Evolutionary conservation across 2,329 filamentous ascomycete genomes (phyloP).

Genomic region (Xylaria digitata): DNA sequence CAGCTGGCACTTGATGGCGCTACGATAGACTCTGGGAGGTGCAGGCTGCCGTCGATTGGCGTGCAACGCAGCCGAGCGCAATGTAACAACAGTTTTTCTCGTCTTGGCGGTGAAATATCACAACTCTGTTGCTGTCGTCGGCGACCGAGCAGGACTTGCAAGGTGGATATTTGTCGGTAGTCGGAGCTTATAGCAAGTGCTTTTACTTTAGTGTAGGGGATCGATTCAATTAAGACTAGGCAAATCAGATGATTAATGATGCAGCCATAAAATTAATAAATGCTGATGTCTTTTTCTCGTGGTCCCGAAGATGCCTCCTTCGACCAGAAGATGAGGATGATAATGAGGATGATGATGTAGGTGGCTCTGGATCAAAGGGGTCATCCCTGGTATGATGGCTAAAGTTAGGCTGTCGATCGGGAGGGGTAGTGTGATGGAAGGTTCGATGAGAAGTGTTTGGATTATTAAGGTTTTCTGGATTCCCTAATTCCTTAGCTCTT

Average conservation of each 20-base stretch:
- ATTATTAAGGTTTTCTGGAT: too few relatives aligned
- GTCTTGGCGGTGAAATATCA: conserved; percentile 28
- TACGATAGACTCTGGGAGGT: conserved; percentile 30
- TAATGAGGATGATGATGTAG: too few relatives aligned
- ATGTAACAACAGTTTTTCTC: conserved; percentile 34
- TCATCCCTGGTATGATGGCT: too few relatives aligned
- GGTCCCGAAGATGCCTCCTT: too few relatives aligned
- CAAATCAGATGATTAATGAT: conserved; percentile 3
- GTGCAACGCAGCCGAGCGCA: conserved; percentile 31
- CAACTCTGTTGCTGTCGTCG: conserved; percentile 12
- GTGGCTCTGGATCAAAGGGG: too few relatives aligned
- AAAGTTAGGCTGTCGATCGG: too few relatives aligned
- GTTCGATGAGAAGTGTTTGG: too few relatives aligned
- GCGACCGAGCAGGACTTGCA: conserved; percentile 1
- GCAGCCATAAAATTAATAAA: conserved; percentile 7
- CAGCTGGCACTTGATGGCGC: conserved; percentile 30
- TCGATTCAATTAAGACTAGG: conserved; percentile 1
- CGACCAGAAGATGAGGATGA: too few relatives aligned
- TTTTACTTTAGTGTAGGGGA: neutral
- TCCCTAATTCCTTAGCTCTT: too few relatives aligned
- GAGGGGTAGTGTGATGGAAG: too few relatives aligned
- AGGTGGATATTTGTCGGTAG: conserved; percentile 13
- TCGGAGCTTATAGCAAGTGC: conserved; percentile 6
- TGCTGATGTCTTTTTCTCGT: conserved; percentile 9
- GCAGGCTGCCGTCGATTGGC: conserved; percentile 35